phyloP scores from a whole-genome alignment of 176 grass and related monocot genomes.

The bread wheat (Triticum aestivum) region DNA sequence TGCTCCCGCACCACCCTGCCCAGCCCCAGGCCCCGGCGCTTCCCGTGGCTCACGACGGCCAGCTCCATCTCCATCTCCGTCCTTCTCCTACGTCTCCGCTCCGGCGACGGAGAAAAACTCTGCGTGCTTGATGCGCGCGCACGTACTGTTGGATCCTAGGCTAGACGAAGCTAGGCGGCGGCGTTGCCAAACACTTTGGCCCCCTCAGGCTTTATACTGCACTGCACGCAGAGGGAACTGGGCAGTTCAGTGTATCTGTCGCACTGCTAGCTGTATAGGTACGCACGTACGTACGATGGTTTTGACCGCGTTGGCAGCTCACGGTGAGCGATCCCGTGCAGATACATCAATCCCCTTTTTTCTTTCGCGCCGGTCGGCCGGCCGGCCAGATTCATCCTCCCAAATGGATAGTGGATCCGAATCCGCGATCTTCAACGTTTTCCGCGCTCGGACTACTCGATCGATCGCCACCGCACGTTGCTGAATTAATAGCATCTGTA shows the following conservation, averaged over 20 bases:
- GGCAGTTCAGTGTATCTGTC: constrained; percentile 19
- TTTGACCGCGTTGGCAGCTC: constrained; percentile 31
- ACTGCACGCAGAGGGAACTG: neutral
- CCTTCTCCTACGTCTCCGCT: neutral
- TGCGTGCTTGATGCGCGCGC: neutral
- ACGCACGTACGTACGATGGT: neutral
- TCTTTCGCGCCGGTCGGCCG: neutral
- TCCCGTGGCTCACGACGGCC: neutral
- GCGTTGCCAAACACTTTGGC: neutral
- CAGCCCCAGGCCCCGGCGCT: constrained; percentile 5
- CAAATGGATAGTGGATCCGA: neutral
- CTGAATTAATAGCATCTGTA: neutral
- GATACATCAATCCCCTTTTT: neutral
- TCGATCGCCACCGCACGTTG: neutral
- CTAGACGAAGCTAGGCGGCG: neutral
- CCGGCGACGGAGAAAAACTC: neutral
- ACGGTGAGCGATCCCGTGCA: neutral
- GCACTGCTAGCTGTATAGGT: neutral
- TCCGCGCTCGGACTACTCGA: neutral
- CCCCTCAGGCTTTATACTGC: neutral
- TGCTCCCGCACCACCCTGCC: constrained; percentile 37
- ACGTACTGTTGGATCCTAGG: neutral
- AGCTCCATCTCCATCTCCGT: constrained; percentile 21
- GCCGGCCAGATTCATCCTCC: constrained; percentile 14
- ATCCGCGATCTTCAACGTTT: neutral